Evolutionary conservation across 768 basidiomycete genomes (phyloP).

Genomic region (Auricularia sp.): DNA sequence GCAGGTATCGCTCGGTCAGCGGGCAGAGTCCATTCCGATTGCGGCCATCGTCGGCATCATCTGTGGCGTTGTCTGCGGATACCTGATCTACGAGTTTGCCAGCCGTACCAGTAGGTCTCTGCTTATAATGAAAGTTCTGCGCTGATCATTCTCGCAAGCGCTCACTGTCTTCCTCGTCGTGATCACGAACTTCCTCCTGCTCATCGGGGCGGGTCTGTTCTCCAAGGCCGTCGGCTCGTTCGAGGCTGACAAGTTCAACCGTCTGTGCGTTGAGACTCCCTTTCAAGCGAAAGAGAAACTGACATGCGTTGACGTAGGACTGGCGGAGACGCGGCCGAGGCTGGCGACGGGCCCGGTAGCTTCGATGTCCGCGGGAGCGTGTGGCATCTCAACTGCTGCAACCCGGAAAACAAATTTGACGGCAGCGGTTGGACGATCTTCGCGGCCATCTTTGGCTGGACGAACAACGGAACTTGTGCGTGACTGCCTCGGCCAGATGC

Average conservation of each 20-base stretch:
- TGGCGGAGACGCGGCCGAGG: conserved; percentile 62
- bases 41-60: conserved; percentile 80
- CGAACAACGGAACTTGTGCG: conserved; percentile 65
- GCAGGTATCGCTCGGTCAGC: conserved; percentile 64
- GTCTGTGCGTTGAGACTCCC: conserved; percentile 22
- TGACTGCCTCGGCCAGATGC: conserved; percentile 2
- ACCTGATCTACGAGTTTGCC: conserved; percentile 71
- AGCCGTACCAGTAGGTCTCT: conserved; percentile 51
- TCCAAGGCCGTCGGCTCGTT: conserved; percentile 67
- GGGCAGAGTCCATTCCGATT: conserved; percentile 79
- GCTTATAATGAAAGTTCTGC: not conserved
- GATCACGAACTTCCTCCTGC: conserved; percentile 85
- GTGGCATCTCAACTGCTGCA: conserved; percentile 82
- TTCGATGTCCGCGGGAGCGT: conserved; percentile 74
- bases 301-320: conserved; percentile 28
- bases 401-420: conserved; percentile 42
- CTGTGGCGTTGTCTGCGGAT: conserved; percentile 63
- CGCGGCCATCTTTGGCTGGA: conserved; percentile 79
- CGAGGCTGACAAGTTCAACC: conserved; percentile 56
- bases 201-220: conserved; percentile 92
- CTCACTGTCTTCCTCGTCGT: conserved; percentile 79
- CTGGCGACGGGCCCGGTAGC: conserved; percentile 67
- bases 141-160: conserved; percentile 31
- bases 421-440: conserved; percentile 71
- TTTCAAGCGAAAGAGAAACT: not conserved